Evolutionary conservation across 768 basidiomycete genomes (phyloP), one percentile per base, ranked within the genome.

Genomic region (Tulasnella sp.): DNA sequence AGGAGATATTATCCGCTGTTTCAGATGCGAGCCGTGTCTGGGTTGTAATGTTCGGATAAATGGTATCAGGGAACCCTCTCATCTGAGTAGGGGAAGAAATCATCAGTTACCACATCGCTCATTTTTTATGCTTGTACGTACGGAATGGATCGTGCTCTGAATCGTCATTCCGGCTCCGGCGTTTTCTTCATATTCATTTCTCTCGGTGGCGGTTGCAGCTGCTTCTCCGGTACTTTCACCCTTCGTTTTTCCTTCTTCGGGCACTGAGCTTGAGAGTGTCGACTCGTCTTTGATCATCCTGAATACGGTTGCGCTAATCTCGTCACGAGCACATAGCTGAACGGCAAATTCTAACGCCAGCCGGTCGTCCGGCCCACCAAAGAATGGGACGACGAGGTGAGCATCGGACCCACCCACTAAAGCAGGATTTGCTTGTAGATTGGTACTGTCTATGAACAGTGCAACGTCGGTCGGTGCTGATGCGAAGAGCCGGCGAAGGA

Each of bases 321-420:
- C 72, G 0, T 78, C 69, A 44, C 69, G 68, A 30, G 71, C 70
- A 58, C 92, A 87, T 27, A 87, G 67, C 69, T 97, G 94, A 32
- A 88, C 80, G 3, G 90, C 80, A 66, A 98, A 82, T 29, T 78
- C 73, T 26, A 98, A 73, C 0, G 90, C 89, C 21, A 91, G 76
- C 0, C 96, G 82, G 69, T 97, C 95, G 68, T 99, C 95, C 0
- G 90, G 84, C 0, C 95, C 95, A 38, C 95, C 95, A 68, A 91
- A 87, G 80, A 95, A 97, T 0, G 94, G 88, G 43, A 93, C 68
- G 69, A 94, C 82, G 27, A 97, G 67, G 64, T 88, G 88, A 61
- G 85, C 76, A 24, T 43, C 34, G 15, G 51, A 55, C 4, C 59
- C 63, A 26, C 50, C 34, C 21, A 51, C 26, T 9, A 29, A 32